Conservation (phyloP, 495 filamentous ascomycete species). For the Talaromyces proteolyticus region DNA sequence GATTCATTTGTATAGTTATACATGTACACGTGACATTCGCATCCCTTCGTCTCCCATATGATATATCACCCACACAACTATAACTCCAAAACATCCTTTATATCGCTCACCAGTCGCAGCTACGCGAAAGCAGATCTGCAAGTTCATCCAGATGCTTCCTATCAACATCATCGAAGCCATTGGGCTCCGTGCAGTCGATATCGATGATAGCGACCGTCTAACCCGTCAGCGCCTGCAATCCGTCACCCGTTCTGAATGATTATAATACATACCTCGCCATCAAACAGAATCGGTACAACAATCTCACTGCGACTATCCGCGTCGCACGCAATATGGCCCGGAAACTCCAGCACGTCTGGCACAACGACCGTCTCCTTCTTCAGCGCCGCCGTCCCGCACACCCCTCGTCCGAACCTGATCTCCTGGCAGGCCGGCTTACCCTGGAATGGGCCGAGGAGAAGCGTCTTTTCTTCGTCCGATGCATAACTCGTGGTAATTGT, state of each 20-base stretch:
- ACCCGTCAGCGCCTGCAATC: conserved; percentile 4
- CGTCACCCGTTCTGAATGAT: not conserved
- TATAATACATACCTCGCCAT: conserved; percentile 43
- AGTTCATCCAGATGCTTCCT: conserved; percentile 62
- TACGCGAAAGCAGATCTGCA: conserved; percentile 54
- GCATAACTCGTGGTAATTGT: conserved; percentile 20
- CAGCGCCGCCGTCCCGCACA: conserved; percentile 74
- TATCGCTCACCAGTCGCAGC: conserved; percentile 64
- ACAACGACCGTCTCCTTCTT: conserved; percentile 63
- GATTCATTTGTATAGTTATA: too few species aligned
- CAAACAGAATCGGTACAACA: conserved; percentile 71
- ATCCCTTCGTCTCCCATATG: too few species aligned
- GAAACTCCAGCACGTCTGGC: conserved; percentile 67
- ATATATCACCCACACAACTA: too few species aligned
- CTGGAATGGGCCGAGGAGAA: conserved; percentile 84
- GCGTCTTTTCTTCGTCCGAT: conserved; percentile 18
- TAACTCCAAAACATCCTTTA: too few species aligned
- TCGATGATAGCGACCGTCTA: conserved; percentile 86
- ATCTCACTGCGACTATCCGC: conserved; percentile 79
- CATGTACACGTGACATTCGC: too few species aligned
- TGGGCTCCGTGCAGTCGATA: conserved; percentile 66
- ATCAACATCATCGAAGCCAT: conserved; percentile 76
- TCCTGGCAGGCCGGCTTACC: conserved; percentile 85
- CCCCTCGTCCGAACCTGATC: conserved; percentile 72
- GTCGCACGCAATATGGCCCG: conserved; percentile 91